Base-by-base conservation (phyloP, 257 asterid species). In the Hygrophila difformis region DNA sequence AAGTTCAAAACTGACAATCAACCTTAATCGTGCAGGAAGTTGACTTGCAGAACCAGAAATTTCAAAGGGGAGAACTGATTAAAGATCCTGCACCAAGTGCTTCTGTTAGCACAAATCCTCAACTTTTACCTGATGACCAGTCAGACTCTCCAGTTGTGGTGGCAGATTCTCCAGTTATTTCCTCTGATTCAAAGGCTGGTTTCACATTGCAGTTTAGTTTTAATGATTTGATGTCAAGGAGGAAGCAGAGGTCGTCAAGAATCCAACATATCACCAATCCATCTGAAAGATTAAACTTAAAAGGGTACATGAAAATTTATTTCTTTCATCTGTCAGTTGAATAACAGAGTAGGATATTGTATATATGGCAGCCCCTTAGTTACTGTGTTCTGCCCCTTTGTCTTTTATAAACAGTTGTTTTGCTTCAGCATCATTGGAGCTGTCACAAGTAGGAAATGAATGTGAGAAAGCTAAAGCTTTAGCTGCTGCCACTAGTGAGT, bases 401-500 rank as follows among this genome's bases (percentile, higher is more conserved):
- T 40, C 15, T 43, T 59, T 46, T 44, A 51, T 54, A 44, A 38
- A 10, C 66, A 85, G 96, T 76, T 76, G 76, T 36, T 85, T 73
- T 40, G 42, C 68, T 34, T 96, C 93, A 38, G 93, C 94, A 66
- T 73, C 98, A 39, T 55, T 91, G 56, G 96, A 80, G 73, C 82
- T 75, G 54, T 69, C 92, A 1, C 78, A 76, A 62, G 57, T 51
- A 57, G 66, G 22, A 59, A 75, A 68, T 69, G 93, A 82, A 39
- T 96, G 74, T 57, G 93, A 72, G 42, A 85, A 91, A 65, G 72
- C 79, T 56, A 68, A 60, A 34, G 93, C 89, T 59, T 73, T 91
- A 61, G 87, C 76, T 68, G 96, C 91, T 67, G 98, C 98, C 22
- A 70, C 96, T 44, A 72, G 49, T 47, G 98, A 91, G 77, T 67